These are phyloP conservation scores for Cordyceps tenuipes DNA, from an alignment of 2,329 filamentous ascomycete genomes.

Conservation along the genomic window DNA sequence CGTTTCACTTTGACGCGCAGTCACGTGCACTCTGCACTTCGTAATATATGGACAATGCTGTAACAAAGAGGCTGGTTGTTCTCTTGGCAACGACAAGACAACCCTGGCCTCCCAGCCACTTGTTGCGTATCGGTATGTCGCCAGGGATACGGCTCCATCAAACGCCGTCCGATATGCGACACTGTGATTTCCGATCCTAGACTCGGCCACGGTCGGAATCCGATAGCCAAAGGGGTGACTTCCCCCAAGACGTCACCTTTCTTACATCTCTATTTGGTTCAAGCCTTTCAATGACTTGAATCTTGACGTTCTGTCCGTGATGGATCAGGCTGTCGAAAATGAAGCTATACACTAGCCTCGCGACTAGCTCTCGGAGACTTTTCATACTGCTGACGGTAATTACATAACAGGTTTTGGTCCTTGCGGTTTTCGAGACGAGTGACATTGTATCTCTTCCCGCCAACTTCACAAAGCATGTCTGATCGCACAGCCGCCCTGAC, in stretches of 20 bases:
- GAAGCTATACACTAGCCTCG: not conserved
- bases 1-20: slow-evolving; percentile 2
- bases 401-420: not conserved
- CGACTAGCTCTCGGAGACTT: not conserved
- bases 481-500: not conserved
- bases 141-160: not conserved
- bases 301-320: no score
- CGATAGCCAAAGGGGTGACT: not conserved
- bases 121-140: not conserved
- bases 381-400: not conserved
- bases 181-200: not conserved
- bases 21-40: not conserved
- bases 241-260: not conserved
- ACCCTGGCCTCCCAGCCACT: not conserved
- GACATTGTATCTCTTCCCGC: no score
- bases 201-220: slow-evolving; percentile 3
- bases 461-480: not conserved
- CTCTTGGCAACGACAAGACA: not conserved
- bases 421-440: no score
- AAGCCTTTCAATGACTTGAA: not conserved
- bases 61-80: not conserved
- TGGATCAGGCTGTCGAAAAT: not conserved
- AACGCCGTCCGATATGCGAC: not conserved
- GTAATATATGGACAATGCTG: not conserved
- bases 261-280: not conserved